A percentile compares a stretch with the other conserved stretches of the same genome.
Conservation (phyloP, 2,329 filamentous ascomycete genomes). For the Fusarium poae region DNA sequence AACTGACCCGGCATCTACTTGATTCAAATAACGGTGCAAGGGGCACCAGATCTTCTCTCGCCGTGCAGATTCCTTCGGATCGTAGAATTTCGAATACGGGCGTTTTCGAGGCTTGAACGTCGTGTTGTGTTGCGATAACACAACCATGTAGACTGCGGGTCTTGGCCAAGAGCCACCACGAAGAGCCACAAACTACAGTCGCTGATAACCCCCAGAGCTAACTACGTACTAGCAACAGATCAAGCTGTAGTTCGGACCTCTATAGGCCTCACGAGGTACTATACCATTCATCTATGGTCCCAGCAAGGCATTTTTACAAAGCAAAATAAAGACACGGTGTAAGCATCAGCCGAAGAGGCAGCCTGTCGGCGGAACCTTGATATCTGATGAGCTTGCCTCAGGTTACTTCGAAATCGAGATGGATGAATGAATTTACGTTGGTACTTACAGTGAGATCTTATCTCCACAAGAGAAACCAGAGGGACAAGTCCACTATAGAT, state of each 20-base stretch:
- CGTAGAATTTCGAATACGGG: constrained; percentile 34
- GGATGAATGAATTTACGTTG: background rate
- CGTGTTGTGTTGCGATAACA: constrained; percentile 43
- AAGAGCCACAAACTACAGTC: constrained; percentile 1
- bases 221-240: too few relatives aligned
- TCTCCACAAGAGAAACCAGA: background rate
- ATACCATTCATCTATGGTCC: background rate
- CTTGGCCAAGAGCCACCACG: constrained; percentile 28
- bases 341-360: constrained; percentile 8
- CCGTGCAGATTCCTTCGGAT: constrained; percentile 16
- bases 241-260: too few relatives aligned
- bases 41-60: constrained; percentile 25
- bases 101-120: constrained; percentile 36
- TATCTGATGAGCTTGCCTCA: constrained; percentile 8
- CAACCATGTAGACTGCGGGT: constrained; percentile 27
- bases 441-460: background rate
- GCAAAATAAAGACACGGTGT: constrained; percentile 10
- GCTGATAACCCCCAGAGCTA: constrained; percentile 10
- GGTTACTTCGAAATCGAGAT: constrained; percentile 11
- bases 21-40: constrained; percentile 9
- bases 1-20: constrained; percentile 23
- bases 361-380: background rate
- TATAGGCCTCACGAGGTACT: too few relatives aligned
- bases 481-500: background rate
- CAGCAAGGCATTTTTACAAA: background rate